These are phyloP conservation scores for Xylaria sp. DNA, from an alignment of 2,329 filamentous ascomycete genomes.

Conservation along the genomic window DNA sequence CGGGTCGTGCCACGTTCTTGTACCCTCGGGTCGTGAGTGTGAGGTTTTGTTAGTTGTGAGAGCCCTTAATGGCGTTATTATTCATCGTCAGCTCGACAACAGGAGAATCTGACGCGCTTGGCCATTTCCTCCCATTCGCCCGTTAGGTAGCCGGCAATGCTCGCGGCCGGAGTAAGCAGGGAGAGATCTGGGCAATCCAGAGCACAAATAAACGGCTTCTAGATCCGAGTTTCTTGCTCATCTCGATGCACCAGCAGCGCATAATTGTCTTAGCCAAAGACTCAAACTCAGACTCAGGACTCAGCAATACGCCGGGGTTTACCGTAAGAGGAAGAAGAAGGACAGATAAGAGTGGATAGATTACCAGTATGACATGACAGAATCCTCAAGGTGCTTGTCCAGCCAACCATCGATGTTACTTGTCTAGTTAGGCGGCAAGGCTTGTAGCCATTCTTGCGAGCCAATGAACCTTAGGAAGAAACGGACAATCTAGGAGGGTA, in stretches of 20 bases:
- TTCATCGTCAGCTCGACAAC: conserved; percentile 19
- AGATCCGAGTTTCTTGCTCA: conserved; percentile 11
- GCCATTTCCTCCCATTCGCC: conserved; percentile 28
- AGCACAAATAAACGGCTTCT: conserved; percentile 21
- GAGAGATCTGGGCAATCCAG: conserved; percentile 15
- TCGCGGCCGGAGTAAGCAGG: conserved; percentile 18
- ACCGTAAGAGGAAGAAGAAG: background rate
- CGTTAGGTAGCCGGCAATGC: conserved; percentile 12
- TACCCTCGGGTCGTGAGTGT: conserved; percentile 13
- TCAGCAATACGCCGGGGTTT: conserved; percentile 2
- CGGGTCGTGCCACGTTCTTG: conserved; percentile 33
- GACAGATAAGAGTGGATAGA: background rate
- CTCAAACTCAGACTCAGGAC: background rate
- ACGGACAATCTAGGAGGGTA: conserved; percentile 1
- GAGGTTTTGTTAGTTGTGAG: conserved; percentile 14
- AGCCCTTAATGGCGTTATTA: conserved; percentile 28
- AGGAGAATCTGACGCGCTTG: conserved; percentile 23
- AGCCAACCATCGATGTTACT: background rate
- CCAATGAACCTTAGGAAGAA: background rate
- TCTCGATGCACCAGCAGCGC: conserved; percentile 8
- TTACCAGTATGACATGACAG: conserved; percentile 3
- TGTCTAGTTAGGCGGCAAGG: background rate
- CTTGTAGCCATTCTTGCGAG: conserved; percentile 10
- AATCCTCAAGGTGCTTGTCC: background rate
- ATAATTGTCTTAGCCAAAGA: conserved; percentile 22